Evolutionary conservation across 176 grass and related monocot species (phyloP), one percentile per base, ranked within the genome.

Genomic region (Phragmites australis): DNA sequence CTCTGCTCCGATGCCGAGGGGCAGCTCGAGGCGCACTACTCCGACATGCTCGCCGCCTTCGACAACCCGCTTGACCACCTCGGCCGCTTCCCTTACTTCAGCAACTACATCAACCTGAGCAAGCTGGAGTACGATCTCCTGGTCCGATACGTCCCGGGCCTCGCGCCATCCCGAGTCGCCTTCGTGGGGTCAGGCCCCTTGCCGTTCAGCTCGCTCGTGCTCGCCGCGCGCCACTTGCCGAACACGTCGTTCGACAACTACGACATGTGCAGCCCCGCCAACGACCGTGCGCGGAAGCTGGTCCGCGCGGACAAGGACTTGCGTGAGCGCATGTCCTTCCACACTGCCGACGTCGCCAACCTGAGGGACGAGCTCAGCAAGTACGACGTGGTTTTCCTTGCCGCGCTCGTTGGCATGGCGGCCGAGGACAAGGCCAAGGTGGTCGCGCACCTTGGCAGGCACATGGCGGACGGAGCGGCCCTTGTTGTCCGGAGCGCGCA

Each of bases 61-160:
- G 89, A 92, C 32, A 92, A 94, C 73, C 94, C 94, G 14, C 82
- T 97, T 41, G 83, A 90, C 23, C 89, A 97, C 66, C 68, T 97
- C 18, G 40, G 4, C 29, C 80, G 85, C 53, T 97, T 97, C 59
- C 94, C 94, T 0, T 97, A 94, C 83, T 92, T 87, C 49, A 85
- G 39, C 68, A 97, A 97, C 79, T 97, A 97, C 68, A 37, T 97
- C 65, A 85, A 90, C 63, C 87, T 97, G 16, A 93, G 92, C 83
- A 82, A 75, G 31, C 60, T 94, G 10, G 95, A 97, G 90, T 83
- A 88, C 80, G 80, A 87, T 2, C 82, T 97, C 22, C 63, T 97
- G 21, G 54, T 81, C 0, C 60, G 81, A 26, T 74, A 92, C 82
- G 65, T 84, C 26, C 72, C 67, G 0, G 84, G 70, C n/a, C 18